phyloP scores from a whole-genome alignment of 2,329 filamentous ascomycete species.

The Alternaria atra region DNA sequence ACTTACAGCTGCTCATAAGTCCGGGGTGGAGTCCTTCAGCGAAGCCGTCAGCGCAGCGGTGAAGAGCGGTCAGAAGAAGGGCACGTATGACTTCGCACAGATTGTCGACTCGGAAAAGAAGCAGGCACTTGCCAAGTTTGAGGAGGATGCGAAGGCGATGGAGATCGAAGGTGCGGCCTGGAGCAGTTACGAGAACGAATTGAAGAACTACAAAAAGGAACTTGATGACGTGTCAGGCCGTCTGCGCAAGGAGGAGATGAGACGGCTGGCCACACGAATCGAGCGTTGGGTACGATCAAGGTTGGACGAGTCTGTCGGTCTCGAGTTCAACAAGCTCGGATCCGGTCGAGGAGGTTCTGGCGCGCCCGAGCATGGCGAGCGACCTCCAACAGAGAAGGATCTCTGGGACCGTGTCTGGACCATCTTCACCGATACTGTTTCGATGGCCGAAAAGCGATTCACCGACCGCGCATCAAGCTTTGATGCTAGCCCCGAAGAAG shows the following conservation, averaged over 20 bases:
- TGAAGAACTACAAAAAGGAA: conserved; percentile 84
- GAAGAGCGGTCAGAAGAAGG: conserved; percentile 91
- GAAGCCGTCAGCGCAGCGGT: conserved; percentile 87
- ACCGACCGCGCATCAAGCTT: conserved; percentile 90
- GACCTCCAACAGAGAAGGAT: conserved; percentile 76
- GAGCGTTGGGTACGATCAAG: conserved; percentile 94
- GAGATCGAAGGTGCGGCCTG: conserved; percentile 82
- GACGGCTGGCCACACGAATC: conserved; percentile 85
- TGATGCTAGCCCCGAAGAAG: conserved; percentile 89
- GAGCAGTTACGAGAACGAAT: conserved; percentile 86
- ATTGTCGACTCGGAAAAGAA: conserved; percentile 87
- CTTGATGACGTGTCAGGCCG: conserved; percentile 86
- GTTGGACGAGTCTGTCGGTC: conserved; percentile 83
- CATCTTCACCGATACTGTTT: conserved; percentile 82
- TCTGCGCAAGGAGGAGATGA: conserved; percentile 94
- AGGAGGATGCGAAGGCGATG: conserved; percentile 76
- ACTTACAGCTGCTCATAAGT: conserved; percentile 86
- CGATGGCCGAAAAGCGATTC: conserved; percentile 86
- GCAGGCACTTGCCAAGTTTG: conserved; percentile 77
- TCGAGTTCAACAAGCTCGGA: conserved; percentile 96
- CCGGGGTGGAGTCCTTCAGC: conserved; percentile 82
- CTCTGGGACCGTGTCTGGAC: conserved; percentile 97
- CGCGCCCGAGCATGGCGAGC: conserved; percentile 79
- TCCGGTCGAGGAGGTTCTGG: conserved; percentile 84
- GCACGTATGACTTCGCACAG: conserved; percentile 93